Base-by-base conservation (phyloP, 768 basidiomycete genomes). In the Phlebiopsis flavidoalba region DNA sequence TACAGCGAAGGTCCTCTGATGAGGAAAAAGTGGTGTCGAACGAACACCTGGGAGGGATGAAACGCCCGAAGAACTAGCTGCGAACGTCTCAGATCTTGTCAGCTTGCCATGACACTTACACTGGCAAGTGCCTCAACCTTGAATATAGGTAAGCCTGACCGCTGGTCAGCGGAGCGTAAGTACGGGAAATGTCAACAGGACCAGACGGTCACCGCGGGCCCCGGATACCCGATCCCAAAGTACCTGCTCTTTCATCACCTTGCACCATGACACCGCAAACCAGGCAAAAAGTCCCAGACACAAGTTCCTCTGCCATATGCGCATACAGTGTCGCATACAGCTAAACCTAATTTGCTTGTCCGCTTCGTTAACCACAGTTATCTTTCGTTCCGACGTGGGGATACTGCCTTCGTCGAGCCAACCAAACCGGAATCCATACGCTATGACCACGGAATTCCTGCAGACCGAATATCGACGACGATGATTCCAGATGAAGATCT, bases 381-480 rank as follows among this genome's bases (percentile, higher is more conserved):
- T 11, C 36, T 5, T n/a, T n/a, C 24, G 57, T n/a, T 26, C 12
- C n/a, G n/a, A 82, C 10, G 40, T 43, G 10, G 40, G 40, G 11
- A 17, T 8, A 17, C 81, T 78, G 8, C 75, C 76, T 67, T 65
- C 69, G 1, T 14, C 4, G 22, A 57, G 6, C 67, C 67, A 51
- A 73, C n/a, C 63, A 36, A 63, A 62, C 47, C n/a, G 70, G 78
- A 10, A n/a, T 79, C 83, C 1, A 95, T 97, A 58, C 78, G 88
- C 62, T 97, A 96, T 64, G 92, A 95, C 65, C 93, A n/a, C 95
- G 8, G 95, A n/a, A 95, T 70, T 93, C 91, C 26, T n/a, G 93
- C 90, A 26, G 95, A 97, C 68, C n/a, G n/a, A 95, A 97, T 65
- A 83, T 95, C 54, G 95, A 97, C 69, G 95, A 95, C 58, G 95